Conservation (phyloP, 495 filamentous ascomycete genomes). For the Penicillium argentinense region DNA sequence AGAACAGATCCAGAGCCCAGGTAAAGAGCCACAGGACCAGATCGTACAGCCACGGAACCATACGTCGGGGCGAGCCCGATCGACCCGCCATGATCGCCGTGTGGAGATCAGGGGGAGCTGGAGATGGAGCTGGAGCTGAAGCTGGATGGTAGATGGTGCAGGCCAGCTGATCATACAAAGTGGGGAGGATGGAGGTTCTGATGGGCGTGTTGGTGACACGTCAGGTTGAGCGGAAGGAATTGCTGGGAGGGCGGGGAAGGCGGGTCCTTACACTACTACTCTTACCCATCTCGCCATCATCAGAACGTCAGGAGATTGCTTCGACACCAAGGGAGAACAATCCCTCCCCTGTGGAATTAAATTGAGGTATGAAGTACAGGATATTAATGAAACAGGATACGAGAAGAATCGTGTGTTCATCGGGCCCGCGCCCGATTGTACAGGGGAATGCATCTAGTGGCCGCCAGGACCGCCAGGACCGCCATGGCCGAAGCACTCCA, state of each 20-base stretch:
- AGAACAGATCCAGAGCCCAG: constrained; percentile 86
- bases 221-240: too few species aligned
- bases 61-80: constrained; percentile 9
- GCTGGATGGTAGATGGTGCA: too few species aligned
- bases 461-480: constrained; percentile 3
- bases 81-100: constrained; percentile 22
- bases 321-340: too few species aligned
- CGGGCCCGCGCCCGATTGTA: background rate
- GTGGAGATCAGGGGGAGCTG: constrained; percentile 1
- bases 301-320: background rate
- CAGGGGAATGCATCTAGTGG: too few species aligned
- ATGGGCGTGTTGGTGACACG: too few species aligned
- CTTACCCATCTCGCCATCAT: too few species aligned
- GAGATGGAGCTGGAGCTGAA: background rate
- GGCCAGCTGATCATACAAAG: too few species aligned
- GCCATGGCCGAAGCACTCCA: constrained; percentile 15
- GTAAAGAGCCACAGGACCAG: constrained; percentile 78
- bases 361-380: constrained; percentile 9
- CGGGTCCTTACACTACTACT: too few species aligned
- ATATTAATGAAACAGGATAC: constrained; percentile 9
- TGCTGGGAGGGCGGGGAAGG: too few species aligned
- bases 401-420: background rate
- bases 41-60: constrained; percentile 77
- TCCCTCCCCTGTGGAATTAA: too few species aligned
- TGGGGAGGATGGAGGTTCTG: too few species aligned